phyloP scores from a whole-genome alignment of 2,329 filamentous ascomycete genomes.

The Fonsecaea erecta region DNA sequence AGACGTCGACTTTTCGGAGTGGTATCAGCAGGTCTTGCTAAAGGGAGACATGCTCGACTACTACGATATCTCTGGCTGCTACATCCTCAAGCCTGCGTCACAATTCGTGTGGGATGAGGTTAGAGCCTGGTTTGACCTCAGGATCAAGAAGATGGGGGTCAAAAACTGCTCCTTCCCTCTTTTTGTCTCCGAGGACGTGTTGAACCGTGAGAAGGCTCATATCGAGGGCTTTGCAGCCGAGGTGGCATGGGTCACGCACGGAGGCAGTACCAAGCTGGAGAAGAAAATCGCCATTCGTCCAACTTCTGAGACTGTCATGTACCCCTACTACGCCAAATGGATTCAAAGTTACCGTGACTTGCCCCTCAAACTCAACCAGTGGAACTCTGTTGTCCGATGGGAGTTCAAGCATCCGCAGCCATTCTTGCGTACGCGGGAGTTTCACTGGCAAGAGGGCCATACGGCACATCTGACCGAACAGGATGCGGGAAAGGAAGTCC shows the following conservation, averaged over 20 bases:
- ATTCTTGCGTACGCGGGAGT: conserved; percentile 91
- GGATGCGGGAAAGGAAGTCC: conserved; percentile 80
- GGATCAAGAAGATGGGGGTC: conserved; percentile 89
- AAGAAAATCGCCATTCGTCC: conserved; percentile 73
- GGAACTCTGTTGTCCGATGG: conserved; percentile 96
- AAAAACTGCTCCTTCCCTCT: conserved; percentile 97
- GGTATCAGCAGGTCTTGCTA: conserved; percentile 97
- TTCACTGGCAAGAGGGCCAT: conserved; percentile 98
- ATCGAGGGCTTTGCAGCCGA: conserved; percentile 95
- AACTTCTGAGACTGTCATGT: conserved; percentile 82
- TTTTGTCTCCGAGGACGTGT: conserved; percentile 88
- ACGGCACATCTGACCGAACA: conserved; percentile 86
- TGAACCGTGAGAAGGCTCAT: conserved; percentile 88
- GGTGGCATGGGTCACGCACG: conserved; percentile 61
- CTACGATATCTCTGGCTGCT: conserved; percentile 97
- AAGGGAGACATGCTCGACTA: conserved; percentile 98
- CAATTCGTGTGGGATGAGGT: conserved; percentile 72
- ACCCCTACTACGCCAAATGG: conserved; percentile 95
- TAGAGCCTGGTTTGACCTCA: conserved; percentile 60
- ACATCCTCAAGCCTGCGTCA: conserved; percentile 79
- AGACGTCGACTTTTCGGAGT: conserved; percentile 83
- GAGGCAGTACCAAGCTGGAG: conserved; percentile 90
- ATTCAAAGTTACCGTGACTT: conserved; percentile 95
- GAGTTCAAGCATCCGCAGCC: conserved; percentile 89
- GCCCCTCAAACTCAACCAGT: conserved; percentile 92